A percentile compares a stretch with the other conserved stretches of the same genome.
phyloP scores from a whole-genome alignment of 2,329 filamentous ascomycete species.

The Cladophialophora exuberans region DNA sequence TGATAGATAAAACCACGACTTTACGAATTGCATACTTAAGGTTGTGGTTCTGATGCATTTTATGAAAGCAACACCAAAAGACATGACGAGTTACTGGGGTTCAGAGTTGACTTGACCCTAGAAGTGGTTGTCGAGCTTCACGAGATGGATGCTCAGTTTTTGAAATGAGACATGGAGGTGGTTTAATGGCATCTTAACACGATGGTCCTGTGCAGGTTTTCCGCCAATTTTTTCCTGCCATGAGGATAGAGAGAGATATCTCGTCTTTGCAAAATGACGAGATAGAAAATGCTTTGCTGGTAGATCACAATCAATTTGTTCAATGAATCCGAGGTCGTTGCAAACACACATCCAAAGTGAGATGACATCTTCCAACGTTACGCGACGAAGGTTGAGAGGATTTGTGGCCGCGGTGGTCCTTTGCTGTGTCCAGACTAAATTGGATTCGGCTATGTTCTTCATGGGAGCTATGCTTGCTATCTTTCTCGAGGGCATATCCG shows the following conservation, averaged over 20 bases:
- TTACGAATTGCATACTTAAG: conserved; percentile 27
- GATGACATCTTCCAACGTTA: too few species aligned
- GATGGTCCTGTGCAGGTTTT: conserved; percentile 1
- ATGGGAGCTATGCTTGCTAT: too few species aligned
- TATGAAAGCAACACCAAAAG: conserved; percentile 16
- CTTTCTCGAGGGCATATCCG: too few species aligned
- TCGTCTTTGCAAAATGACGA: neutral
- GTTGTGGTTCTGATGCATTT: conserved; percentile 25
- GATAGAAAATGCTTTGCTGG: conserved; percentile 3
- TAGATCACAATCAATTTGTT: conserved; percentile 15
- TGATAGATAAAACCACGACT: conserved; percentile 27
- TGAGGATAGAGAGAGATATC: conserved; percentile 9
- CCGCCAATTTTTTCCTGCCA: conserved; percentile 12
- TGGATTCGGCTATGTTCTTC: too few species aligned
- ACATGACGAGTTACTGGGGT: conserved; percentile 13
- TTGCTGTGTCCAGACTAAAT: too few species aligned
- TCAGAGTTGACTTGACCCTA: conserved; percentile 1
- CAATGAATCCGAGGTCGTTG: too few species aligned
- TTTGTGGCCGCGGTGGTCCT: too few species aligned
- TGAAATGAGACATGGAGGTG: conserved; percentile 4
- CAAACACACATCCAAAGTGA: too few species aligned
- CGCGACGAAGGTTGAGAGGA: too few species aligned
- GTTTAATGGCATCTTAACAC: conserved; percentile 2
- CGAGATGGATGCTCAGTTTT: neutral
- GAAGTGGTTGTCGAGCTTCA: conserved; percentile 14